Percentiles rank a stretch among this genome's conserved stretches.
Evolutionary conservation across 371 early-diverging fungal species (phyloP).

Genomic region (Apophysomyces variabilis): DNA sequence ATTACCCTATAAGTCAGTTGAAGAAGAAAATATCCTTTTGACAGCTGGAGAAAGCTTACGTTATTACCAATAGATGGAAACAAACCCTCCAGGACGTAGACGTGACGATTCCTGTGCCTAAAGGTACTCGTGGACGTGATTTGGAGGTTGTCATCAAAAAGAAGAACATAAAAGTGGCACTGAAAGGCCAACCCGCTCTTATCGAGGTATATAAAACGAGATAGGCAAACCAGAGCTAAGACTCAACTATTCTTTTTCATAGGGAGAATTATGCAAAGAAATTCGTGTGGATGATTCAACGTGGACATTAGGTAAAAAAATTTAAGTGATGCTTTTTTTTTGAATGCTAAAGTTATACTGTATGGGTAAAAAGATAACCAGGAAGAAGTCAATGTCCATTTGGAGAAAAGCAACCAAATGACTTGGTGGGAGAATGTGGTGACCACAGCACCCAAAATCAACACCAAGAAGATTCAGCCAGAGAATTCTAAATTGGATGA

Average conservation of each 20-base stretch:
- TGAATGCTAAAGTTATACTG: too few species aligned
- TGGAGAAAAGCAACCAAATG: conserved; percentile 84
- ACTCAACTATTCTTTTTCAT: background rate
- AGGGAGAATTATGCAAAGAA: conserved; percentile 77
- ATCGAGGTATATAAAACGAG: conserved; percentile 58
- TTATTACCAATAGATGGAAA: conserved; percentile 59
- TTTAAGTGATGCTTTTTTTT: background rate
- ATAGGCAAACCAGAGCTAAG: background rate
- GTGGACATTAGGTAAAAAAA: conserved; percentile 75
- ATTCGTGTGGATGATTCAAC: conserved; percentile 84
- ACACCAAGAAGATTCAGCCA: conserved; percentile 89
- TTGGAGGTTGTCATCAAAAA: conserved; percentile 72
- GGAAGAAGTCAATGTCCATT: conserved; percentile 74
- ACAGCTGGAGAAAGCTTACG: background rate
- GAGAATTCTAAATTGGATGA: conserved; percentile 90
- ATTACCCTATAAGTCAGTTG: conserved; percentile 48
- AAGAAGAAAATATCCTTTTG: background rate
- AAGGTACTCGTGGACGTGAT: conserved; percentile 76
- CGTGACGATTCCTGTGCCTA: conserved; percentile 74
- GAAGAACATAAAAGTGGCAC: conserved; percentile 67
- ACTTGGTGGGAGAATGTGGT: conserved; percentile 95
- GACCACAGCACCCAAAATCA: conserved; percentile 80
- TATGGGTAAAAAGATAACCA: conserved; percentile 49
- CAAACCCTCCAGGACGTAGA: conserved; percentile 90
- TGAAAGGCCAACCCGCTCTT: conserved; percentile 79